These are phyloP conservation scores for Juncus effusus DNA, from an alignment of 176 grass and related monocot species.

Conservation along the genomic window DNA sequence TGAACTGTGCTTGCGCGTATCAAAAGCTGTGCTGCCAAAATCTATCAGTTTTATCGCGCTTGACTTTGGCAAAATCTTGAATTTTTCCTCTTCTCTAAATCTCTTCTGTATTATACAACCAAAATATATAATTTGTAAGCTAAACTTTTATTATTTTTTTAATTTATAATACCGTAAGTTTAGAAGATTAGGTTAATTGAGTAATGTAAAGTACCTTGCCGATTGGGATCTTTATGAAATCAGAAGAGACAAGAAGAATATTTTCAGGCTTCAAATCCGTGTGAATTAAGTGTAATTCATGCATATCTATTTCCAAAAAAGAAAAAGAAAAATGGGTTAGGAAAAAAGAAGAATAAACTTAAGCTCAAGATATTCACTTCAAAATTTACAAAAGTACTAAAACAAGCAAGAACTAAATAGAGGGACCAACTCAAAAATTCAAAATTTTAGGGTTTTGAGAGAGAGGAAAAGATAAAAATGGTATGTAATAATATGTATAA, in stretches of 20 bases:
- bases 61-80: slow-evolving; percentile 95
- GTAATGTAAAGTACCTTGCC: slow-evolving; percentile 48
- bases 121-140: slow-evolving; percentile 30
- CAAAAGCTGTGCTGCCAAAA: slow-evolving; percentile 95
- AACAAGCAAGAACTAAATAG: background rate
- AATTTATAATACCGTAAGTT: too few relatives aligned
- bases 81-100: slow-evolving; percentile 63
- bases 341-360: slow-evolving; percentile 37
- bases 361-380: slow-evolving; percentile 33
- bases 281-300: slow-evolving; percentile 87
- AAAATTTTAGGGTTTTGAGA: slow-evolving; percentile 36
- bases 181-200: slow-evolving; percentile 33
- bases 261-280: slow-evolving; percentile 99
- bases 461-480: too few relatives aligned
- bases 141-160: too few relatives aligned
- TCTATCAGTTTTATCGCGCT: slow-evolving; percentile 99
- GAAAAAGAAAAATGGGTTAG: slow-evolving; percentile 4
- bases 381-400: too few relatives aligned
- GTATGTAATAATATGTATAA: slow-evolving; percentile 18
- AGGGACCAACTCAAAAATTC: background rate
- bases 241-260: slow-evolving; percentile 87
- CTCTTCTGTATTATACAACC: slow-evolving; percentile 69
- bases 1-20: slow-evolving; percentile 68
- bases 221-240: slow-evolving; percentile 78
- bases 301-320: slow-evolving; percentile 73